These are phyloP conservation scores for Botrytis porri DNA, from an alignment of 2,329 filamentous ascomycete species.

Conservation along the genomic window DNA sequence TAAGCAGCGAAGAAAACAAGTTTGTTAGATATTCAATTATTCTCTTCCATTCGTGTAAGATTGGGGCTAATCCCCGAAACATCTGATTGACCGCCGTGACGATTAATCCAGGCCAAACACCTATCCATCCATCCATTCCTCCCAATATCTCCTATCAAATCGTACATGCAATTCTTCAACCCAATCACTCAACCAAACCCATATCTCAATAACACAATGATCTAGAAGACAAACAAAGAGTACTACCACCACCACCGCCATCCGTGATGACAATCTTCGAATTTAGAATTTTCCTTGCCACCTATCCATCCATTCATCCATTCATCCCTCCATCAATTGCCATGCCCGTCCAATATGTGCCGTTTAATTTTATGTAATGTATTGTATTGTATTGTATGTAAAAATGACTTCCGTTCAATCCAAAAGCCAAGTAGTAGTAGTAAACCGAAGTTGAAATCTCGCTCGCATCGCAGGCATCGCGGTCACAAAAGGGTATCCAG, in stretches of 20 bases:
- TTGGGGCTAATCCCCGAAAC: not conserved
- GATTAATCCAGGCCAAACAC: not conserved
- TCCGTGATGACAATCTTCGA: not conserved
- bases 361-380: constrained; percentile 2
- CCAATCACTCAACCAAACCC: not conserved
- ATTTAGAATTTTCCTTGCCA: constrained; percentile 7
- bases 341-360: constrained; percentile 9
- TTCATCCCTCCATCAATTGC: constrained; percentile 3
- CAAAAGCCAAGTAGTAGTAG: constrained; percentile 5
- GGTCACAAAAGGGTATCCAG: constrained; percentile 16
- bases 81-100: not conserved
- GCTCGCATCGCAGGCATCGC: constrained; percentile 13
- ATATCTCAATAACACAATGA: constrained; percentile 12
- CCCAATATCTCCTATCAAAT: not conserved
- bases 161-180: not conserved
- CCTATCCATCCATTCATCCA: constrained; percentile 6
- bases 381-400: not conserved
- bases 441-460: constrained; percentile 7
- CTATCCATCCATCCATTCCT: not conserved
- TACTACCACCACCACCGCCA: not conserved
- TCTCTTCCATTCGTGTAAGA: not conserved
- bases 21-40: not conserved
- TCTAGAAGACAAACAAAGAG: not conserved
- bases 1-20: not conserved
- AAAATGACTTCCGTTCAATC: not conserved